Conservation (phyloP, 306 rosid genomes). For the Inga leiocalycina region DNA sequence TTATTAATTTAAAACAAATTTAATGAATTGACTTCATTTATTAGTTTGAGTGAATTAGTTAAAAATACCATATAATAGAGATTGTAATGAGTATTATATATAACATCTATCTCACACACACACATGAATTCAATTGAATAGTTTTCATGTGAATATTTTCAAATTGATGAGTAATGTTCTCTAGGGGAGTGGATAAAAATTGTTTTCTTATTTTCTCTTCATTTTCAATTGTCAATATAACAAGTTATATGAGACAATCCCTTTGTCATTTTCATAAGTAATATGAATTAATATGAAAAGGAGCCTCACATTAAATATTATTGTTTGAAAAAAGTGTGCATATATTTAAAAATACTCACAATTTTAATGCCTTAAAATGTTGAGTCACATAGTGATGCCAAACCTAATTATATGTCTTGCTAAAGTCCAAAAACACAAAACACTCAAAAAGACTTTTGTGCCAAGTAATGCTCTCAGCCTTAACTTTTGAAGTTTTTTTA, state of each 20-base stretch:
- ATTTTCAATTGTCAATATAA: too few relatives aligned
- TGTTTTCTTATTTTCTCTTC: too few relatives aligned
- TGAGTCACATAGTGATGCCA: background rate
- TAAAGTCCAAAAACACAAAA: background rate
- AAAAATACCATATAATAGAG: too few relatives aligned
- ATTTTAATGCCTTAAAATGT: background rate
- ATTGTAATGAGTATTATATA: too few relatives aligned
- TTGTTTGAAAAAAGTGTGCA: background rate
- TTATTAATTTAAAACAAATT: too few relatives aligned
- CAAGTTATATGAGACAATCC: background rate
- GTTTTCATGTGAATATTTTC: background rate
- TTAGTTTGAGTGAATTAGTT: too few relatives aligned
- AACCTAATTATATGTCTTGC: background rate
- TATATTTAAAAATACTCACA: too few relatives aligned
- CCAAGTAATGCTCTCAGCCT: background rate
- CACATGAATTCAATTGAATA: too few relatives aligned
- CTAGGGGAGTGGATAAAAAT: background rate
- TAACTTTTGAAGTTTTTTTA: background rate
- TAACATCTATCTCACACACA: too few relatives aligned
- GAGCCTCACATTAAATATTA: background rate
- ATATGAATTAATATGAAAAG: background rate
- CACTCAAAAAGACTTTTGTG: background rate
- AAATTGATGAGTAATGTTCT: background rate
- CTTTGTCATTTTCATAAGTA: background rate
- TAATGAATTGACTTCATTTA: too few relatives aligned